phyloP scores from a whole-genome alignment of 139 green algal species.

The Asterochloris erici region DNA sequence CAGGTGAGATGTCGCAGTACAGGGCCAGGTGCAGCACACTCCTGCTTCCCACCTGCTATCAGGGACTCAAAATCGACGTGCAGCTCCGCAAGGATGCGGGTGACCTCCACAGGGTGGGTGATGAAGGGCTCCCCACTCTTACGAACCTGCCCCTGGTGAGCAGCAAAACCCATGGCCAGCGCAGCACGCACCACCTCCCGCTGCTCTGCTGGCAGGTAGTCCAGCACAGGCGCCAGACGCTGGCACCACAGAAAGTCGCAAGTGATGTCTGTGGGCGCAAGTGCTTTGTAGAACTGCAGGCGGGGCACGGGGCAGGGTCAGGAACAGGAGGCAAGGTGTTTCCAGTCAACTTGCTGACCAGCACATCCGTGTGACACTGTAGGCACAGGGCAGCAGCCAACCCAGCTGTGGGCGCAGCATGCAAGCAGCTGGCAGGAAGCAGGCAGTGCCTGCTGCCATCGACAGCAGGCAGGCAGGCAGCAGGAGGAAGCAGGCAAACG shows the following conservation, averaged over 20 bases:
- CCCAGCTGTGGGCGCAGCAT: no score
- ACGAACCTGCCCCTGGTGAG: conserved; percentile 71
- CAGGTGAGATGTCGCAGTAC: no score
- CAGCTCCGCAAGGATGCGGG: conserved; percentile 73
- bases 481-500: no score
- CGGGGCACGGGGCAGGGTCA: not conserved
- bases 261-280: conserved; percentile 36
- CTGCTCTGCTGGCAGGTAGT: conserved; percentile 50
- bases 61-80: conserved; percentile 72
- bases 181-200: conserved; percentile 43
- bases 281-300: conserved; percentile 57
- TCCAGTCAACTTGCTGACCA: no score
- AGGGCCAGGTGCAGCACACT: no score
- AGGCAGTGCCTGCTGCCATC: no score
- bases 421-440: no score
- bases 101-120: conserved; percentile 88
- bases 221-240: conserved; percentile 47
- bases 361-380: no score
- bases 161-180: conserved; percentile 64
- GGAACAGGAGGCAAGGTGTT: no score
- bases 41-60: conserved; percentile 31
- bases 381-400: no score
- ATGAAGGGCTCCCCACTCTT: conserved; percentile 89
- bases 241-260: conserved; percentile 57
- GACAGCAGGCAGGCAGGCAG: no score